Percentiles rank a stretch among this genome's conserved stretches.
Evolutionary conservation across 768 basidiomycete species (phyloP).

Genomic region (Lactifluus volemus): DNA sequence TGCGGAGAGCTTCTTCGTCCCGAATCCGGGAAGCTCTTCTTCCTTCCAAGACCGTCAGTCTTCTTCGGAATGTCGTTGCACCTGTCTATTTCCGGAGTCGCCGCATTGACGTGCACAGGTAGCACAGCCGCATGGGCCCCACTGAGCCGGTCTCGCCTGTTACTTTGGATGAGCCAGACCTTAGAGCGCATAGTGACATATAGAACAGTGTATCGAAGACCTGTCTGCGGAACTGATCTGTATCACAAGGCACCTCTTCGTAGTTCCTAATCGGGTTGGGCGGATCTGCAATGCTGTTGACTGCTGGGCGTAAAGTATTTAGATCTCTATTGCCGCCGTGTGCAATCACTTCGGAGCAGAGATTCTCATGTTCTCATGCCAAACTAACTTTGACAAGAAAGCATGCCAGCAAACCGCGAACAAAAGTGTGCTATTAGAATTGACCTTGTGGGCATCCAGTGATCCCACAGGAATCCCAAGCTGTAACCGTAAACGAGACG

Average conservation of each 20-base stretch:
- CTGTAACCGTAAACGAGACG: slow-evolving; percentile 11
- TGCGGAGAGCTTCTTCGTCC: background rate
- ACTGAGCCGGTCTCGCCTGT: background rate
- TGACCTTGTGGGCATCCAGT: slow-evolving; percentile 13
- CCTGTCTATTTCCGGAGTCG: slow-evolving; percentile 1
- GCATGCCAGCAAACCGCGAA: background rate
- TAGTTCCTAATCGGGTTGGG: background rate
- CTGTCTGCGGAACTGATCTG: background rate
- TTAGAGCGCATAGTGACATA: slow-evolving; percentile 2
- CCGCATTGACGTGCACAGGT: slow-evolving; percentile 3
- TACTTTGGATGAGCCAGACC: slow-evolving; percentile 1
- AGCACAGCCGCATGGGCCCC: slow-evolving; percentile 11
- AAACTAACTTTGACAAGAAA: background rate
- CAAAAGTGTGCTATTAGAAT: slow-evolving; percentile 15
- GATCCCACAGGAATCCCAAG: slow-evolving; percentile 9
- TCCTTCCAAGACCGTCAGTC: background rate
- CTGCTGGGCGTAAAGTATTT: background rate
- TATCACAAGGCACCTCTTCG: background rate
- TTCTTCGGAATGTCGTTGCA: background rate
- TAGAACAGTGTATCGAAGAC: background rate
- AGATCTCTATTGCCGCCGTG: background rate
- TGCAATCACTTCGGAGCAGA: background rate
- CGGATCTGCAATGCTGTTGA: background rate
- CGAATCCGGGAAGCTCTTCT: background rate
- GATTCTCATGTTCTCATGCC: background rate